Conservation (phyloP, 2,329 filamentous ascomycete genomes). For the Aspergillaceae sp. region DNA sequence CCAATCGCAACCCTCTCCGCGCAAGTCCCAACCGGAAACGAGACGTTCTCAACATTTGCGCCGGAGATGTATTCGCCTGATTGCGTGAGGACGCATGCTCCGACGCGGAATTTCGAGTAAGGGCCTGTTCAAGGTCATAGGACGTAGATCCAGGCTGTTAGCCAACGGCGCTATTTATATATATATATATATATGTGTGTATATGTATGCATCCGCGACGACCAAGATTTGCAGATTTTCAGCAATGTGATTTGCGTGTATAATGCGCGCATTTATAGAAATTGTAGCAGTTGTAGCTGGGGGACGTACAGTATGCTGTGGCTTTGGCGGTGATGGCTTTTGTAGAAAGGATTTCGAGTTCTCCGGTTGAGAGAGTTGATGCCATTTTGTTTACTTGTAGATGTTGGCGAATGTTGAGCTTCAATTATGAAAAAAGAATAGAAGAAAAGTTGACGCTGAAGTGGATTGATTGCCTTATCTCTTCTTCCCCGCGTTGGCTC, state of each 20-base stretch:
- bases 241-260: too few relatives aligned
- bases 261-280: too few relatives aligned
- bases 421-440: not conserved
- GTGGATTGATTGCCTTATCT: slow-evolving; percentile 1
- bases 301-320: slow-evolving; percentile 64
- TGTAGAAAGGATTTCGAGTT: slow-evolving; percentile 57
- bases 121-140: slow-evolving; percentile 45
- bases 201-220: too few relatives aligned
- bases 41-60: slow-evolving; percentile 87
- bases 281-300: slow-evolving; percentile 1
- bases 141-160: too few relatives aligned
- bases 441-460: not conserved
- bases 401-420: slow-evolving; percentile 1
- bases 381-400: slow-evolving; percentile 13
- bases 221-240: too few relatives aligned
- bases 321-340: slow-evolving; percentile 63
- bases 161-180: too few relatives aligned
- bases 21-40: slow-evolving; percentile 90
- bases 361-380: slow-evolving; percentile 45
- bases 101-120: slow-evolving; percentile 88
- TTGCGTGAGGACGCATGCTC: slow-evolving; percentile 62
- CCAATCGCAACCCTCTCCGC: slow-evolving; percentile 86
- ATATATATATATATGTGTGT: not conserved
- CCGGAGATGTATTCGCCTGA: slow-evolving; percentile 56
- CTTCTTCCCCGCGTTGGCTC: slow-evolving; percentile 1